phyloP scores from a whole-genome alignment of 2,329 filamentous ascomycete species.

The Phialocephala subalpina region DNA sequence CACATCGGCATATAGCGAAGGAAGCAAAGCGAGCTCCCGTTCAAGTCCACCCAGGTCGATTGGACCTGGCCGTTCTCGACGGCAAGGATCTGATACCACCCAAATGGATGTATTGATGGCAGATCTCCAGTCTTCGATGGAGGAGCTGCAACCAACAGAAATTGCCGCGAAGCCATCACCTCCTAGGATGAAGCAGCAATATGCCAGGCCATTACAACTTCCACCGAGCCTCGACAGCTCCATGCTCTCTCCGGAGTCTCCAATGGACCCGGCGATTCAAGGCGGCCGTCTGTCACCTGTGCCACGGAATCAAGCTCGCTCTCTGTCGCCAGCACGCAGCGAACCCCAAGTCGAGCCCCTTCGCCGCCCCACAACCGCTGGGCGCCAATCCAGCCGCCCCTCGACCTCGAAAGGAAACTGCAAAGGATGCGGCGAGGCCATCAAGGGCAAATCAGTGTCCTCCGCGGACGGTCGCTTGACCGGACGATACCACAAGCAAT shows the following conservation, averaged over 20 bases:
- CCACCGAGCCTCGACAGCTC: constrained; percentile 27
- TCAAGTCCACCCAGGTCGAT: constrained; percentile 62
- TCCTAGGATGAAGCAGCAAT: constrained; percentile 32
- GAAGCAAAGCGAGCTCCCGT: constrained; percentile 67
- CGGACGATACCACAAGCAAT: constrained; percentile 93
- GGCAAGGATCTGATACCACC: constrained; percentile 46
- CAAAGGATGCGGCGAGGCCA: constrained; percentile 80
- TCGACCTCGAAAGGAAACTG: constrained; percentile 67
- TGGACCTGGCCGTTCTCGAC: constrained; percentile 41
- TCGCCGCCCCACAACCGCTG: constrained; percentile 16
- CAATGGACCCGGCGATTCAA: constrained; percentile 55
- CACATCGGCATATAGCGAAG: constrained; percentile 66
- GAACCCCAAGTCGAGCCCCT: constrained; percentile 19
- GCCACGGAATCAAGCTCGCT: constrained; percentile 18
- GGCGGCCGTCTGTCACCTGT: constrained; percentile 48
- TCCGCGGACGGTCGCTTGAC: constrained; percentile 92
- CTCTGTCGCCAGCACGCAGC: constrained; percentile 26
- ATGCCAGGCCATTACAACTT: constrained; percentile 22
- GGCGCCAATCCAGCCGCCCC: constrained; percentile 26
- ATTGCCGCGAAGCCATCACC: constrained; percentile 42
- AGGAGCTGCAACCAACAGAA: constrained; percentile 47
- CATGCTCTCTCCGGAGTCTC: constrained; percentile 49
- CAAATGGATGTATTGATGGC: constrained; percentile 62
- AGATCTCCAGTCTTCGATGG: constrained; percentile 62
- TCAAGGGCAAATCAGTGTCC: constrained; percentile 91